A percentile compares a stretch with the other conserved stretches of the same genome.
These are phyloP conservation scores for Ulvella scutata DNA, from an alignment of 139 green algal genomes.

Conservation along the genomic window DNA sequence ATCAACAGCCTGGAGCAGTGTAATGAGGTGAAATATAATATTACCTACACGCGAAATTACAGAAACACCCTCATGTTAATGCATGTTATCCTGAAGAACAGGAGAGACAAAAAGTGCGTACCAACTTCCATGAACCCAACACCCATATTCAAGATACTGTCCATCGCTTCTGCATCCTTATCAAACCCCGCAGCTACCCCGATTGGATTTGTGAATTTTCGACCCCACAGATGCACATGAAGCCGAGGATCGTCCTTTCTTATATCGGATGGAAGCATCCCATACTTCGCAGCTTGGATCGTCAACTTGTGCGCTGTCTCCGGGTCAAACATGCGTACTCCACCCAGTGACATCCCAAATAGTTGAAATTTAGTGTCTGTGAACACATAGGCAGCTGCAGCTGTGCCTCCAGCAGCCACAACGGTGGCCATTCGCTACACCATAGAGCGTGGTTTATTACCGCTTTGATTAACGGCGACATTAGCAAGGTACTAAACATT, in stretches of 20 bases:
- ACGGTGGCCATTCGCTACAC: not conserved
- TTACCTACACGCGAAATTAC: not conserved
- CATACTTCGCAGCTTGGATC: conserved; percentile 36
- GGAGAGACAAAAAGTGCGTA: conserved; percentile 11
- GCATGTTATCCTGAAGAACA: not conserved
- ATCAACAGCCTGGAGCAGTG: conserved; percentile 10
- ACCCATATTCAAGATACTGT: conserved; percentile 63
- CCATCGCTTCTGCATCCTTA: conserved; percentile 79
- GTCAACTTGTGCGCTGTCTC: conserved; percentile 62
- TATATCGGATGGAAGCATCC: conserved; percentile 54
- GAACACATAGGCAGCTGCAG: not conserved
- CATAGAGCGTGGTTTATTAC: too few relatives aligned
- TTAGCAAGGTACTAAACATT: too few relatives aligned
- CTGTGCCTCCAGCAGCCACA: not conserved
- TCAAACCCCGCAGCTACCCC: conserved; percentile 94
- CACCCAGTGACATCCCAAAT: conserved; percentile 21
- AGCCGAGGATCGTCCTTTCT: conserved; percentile 44
- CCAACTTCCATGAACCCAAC: conserved; percentile 92
- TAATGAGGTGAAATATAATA: not conserved
- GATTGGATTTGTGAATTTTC: conserved; percentile 77
- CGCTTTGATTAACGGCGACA: too few relatives aligned
- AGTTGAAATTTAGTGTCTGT: conserved; percentile 25
- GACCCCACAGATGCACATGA: conserved; percentile 46
- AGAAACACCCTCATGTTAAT: not conserved
- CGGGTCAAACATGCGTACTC: conserved; percentile 55